Conservation (phyloP, 306 rosid genomes). For the Begonia peltatifolia region DNA sequence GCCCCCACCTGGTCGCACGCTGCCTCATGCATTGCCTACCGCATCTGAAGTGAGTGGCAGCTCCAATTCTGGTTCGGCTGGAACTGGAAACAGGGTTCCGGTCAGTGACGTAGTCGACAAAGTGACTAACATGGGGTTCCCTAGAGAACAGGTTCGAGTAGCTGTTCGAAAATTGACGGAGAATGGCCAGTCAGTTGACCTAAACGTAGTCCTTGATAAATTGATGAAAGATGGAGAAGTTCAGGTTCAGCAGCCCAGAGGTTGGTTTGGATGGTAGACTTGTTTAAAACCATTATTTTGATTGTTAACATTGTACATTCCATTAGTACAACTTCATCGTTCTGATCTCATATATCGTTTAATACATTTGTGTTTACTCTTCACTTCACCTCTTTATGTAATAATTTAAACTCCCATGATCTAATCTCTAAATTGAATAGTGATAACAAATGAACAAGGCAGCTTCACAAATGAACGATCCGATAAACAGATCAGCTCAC, state of each 20-base stretch:
- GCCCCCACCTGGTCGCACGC: conserved; percentile 60
- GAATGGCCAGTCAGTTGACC: conserved; percentile 77
- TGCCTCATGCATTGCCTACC: conserved; percentile 64
- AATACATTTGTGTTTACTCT: neutral
- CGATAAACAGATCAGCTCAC: too few relatives aligned
- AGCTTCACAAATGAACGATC: too few relatives aligned
- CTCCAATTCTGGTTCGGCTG: conserved; percentile 52
- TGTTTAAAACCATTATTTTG: neutral
- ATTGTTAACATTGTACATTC: neutral
- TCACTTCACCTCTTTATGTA: neutral
- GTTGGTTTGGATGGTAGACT: conserved; percentile 68
- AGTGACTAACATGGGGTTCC: conserved; percentile 77
- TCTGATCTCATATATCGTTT: neutral
- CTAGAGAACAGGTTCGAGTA: conserved; percentile 71
- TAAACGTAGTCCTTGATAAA: conserved; percentile 76
- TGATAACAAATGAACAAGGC: too few relatives aligned
- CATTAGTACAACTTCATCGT: too few relatives aligned
- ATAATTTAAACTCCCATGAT: too few relatives aligned
- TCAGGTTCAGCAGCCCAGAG: conserved; percentile 54
- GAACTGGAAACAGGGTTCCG: conserved; percentile 51
- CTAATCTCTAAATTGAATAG: too few relatives aligned
- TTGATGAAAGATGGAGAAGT: conserved; percentile 64
- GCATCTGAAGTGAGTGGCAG: conserved; percentile 44
- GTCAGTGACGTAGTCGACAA: conserved; percentile 68
- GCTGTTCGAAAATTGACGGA: conserved; percentile 76